phyloP scores from a whole-genome alignment of 2,329 filamentous ascomycete genomes.

The Pseudogymnoascus sp. region DNA sequence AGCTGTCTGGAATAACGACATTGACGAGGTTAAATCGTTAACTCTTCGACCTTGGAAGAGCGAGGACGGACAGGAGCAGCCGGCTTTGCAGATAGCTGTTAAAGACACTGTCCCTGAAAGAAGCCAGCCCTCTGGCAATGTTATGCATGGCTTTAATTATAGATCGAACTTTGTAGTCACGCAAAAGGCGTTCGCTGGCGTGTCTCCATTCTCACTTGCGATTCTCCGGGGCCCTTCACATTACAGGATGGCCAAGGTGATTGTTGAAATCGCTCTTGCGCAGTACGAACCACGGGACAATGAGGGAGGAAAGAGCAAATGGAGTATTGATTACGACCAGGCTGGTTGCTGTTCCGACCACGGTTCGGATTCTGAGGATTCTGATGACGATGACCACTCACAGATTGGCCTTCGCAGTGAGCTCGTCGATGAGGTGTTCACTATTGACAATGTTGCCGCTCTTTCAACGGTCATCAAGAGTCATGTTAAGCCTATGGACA shows the following conservation, averaged over 20 bases:
- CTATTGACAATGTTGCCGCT: constrained; percentile 67
- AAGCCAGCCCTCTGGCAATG: no score
- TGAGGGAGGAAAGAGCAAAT: constrained; percentile 24
- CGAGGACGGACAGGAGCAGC: constrained; percentile 41
- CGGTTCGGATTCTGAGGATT: constrained; percentile 21
- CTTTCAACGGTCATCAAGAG: constrained; percentile 62
- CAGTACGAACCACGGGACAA: constrained; percentile 57
- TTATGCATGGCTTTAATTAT: not conserved
- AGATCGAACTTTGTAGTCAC: constrained; percentile 21
- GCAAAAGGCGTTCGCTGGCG: constrained; percentile 14
- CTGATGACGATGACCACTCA: constrained; percentile 30
- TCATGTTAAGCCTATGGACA: constrained; percentile 42
- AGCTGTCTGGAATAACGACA: constrained; percentile 64
- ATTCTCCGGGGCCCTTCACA: constrained; percentile 53
- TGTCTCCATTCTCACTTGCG: constrained; percentile 58
- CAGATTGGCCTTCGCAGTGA: constrained; percentile 37
- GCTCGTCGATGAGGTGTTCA: constrained; percentile 59
- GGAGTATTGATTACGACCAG: constrained; percentile 39
- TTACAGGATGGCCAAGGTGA: constrained; percentile 50
- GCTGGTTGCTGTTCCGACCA: constrained; percentile 30
- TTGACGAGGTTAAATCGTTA: constrained; percentile 55
- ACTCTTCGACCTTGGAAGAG: constrained; percentile 51
- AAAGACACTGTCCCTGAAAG: constrained; percentile 35
- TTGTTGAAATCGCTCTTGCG: constrained; percentile 61
- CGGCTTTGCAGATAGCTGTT: constrained; percentile 57